Percentiles rank a stretch among this genome's conserved stretches.
phyloP scores from a whole-genome alignment of 306 rosid genomes.

The Castanospermum australe region DNA sequence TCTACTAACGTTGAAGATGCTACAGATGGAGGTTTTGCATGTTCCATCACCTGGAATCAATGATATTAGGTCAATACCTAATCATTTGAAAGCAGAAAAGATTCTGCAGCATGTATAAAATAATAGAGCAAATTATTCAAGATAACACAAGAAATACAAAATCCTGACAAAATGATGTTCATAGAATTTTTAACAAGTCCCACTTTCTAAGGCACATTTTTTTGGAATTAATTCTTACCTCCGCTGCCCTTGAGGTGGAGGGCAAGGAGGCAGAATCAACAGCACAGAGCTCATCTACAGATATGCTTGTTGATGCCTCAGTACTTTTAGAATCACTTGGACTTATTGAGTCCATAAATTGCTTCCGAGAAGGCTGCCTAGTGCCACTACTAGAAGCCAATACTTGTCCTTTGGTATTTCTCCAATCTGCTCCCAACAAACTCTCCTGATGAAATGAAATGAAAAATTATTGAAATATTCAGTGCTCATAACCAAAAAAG shows the following conservation, averaged over 20 bases:
- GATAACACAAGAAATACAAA: background rate
- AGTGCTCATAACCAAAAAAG: constrained; percentile 12
- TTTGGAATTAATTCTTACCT: constrained; percentile 49
- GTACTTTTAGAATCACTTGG: constrained; percentile 82
- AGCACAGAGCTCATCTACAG: constrained; percentile 68
- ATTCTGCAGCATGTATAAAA: background rate
- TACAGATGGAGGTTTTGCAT: constrained; percentile 68
- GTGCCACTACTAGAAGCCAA: constrained; percentile 59
- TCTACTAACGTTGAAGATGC: constrained; percentile 93
- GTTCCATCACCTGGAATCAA: constrained; percentile 62
- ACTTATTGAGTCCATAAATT: constrained; percentile 64
- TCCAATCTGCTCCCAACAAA: constrained; percentile 71
- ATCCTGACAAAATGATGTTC: background rate
- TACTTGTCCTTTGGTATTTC: constrained; percentile 82
- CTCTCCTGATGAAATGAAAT: constrained; percentile 57
- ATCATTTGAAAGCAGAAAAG: background rate
- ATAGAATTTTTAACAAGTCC: background rate
- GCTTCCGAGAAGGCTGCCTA: constrained; percentile 73
- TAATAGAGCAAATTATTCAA: background rate
- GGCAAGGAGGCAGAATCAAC: constrained; percentile 78
- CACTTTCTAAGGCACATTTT: background rate
- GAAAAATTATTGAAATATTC: background rate
- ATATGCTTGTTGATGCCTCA: constrained; percentile 80
- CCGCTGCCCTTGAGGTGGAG: constrained; percentile 81
- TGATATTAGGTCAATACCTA: constrained; percentile 16